These are phyloP conservation scores for Macroventuria anomochaeta DNA, from an alignment of 2,329 filamentous ascomycete genomes.

Conservation along the genomic window DNA sequence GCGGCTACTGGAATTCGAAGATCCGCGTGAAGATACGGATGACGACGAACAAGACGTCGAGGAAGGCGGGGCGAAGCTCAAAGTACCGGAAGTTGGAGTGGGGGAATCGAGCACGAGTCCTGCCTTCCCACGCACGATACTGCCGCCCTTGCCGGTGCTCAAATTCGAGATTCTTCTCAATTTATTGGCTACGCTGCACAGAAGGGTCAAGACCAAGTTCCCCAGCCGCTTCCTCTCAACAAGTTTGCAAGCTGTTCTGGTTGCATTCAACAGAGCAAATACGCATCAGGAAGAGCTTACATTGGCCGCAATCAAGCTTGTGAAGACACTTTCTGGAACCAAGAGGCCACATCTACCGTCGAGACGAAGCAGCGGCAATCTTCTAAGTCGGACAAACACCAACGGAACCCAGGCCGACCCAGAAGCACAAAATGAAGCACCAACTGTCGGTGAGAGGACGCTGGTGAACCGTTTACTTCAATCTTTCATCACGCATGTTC, in stretches of 20 bases:
- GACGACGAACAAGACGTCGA: slow-evolving; percentile 49
- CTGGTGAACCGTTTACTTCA: slow-evolving; percentile 72
- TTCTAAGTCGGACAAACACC: slow-evolving; percentile 47
- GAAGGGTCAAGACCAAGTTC: slow-evolving; percentile 75
- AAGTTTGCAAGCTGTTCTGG: slow-evolving; percentile 74
- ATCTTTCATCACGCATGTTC: slow-evolving; percentile 77
- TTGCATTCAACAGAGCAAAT: slow-evolving; percentile 66
- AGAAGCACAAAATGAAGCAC: slow-evolving; percentile 57
- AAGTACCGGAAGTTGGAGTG: slow-evolving; percentile 32
- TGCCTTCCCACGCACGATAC: slow-evolving; percentile 27
- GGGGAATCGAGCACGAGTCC: slow-evolving; percentile 44
- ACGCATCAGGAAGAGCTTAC: slow-evolving; percentile 68
- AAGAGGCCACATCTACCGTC: slow-evolving; percentile 70
- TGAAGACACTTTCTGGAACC: slow-evolving; percentile 71
- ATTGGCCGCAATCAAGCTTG: slow-evolving; percentile 71
- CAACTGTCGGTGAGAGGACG: slow-evolving; percentile 61
- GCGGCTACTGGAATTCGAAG: slow-evolving; percentile 62
- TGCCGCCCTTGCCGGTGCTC: slow-evolving; percentile 52
- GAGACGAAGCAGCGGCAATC: slow-evolving; percentile 60
- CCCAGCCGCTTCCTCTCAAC: slow-evolving; percentile 80
- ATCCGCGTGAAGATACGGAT: slow-evolving; percentile 62
- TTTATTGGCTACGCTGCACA: slow-evolving; percentile 75
- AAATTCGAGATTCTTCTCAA: slow-evolving; percentile 74
- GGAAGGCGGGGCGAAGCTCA: slow-evolving; percentile 19
- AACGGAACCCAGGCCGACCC: slow-evolving; percentile 58